Conservation (phyloP, 306 rosid species). For the Delonix regia region DNA sequence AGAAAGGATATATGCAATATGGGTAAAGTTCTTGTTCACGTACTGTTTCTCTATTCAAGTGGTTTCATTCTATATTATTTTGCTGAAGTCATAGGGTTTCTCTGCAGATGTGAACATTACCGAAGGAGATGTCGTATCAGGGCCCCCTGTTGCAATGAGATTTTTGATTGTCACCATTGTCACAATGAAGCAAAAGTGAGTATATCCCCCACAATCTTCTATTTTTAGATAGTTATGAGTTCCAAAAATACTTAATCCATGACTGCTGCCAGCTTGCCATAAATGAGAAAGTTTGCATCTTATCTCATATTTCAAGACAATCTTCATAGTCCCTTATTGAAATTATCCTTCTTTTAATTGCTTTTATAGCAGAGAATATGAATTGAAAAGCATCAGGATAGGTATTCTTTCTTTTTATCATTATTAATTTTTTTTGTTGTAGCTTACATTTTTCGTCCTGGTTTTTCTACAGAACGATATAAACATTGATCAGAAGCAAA, state of each 20-base stretch:
- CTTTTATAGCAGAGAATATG: background rate
- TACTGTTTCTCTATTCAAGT: background rate
- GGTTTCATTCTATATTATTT: background rate
- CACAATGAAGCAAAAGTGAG: constrained; percentile 64
- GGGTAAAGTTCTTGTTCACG: constrained; percentile 57
- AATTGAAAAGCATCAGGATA: background rate
- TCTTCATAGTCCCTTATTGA: background rate
- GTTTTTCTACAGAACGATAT: constrained; percentile 62
- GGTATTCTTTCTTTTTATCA: background rate
- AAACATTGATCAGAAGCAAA: constrained; percentile 57
- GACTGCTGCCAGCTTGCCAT: background rate
- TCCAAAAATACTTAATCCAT: background rate
- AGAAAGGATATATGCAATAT: constrained; percentile 64
- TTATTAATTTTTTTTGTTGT: background rate
- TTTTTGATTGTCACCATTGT: constrained; percentile 79
- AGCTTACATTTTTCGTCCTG: constrained; percentile 10
- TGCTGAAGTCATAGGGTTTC: background rate
- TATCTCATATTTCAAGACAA: background rate
- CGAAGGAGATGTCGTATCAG: constrained; percentile 66
- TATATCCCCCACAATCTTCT: too few relatives aligned
- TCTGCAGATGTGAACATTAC: constrained; percentile 75
- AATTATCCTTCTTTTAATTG: constrained; percentile 13
- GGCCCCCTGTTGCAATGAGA: constrained; percentile 91
- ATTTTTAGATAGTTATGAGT: background rate
- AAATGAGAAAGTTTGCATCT: background rate